Conservation (phyloP, 805 yeast genomes). For the Wickerhamomyces tratensis region DNA sequence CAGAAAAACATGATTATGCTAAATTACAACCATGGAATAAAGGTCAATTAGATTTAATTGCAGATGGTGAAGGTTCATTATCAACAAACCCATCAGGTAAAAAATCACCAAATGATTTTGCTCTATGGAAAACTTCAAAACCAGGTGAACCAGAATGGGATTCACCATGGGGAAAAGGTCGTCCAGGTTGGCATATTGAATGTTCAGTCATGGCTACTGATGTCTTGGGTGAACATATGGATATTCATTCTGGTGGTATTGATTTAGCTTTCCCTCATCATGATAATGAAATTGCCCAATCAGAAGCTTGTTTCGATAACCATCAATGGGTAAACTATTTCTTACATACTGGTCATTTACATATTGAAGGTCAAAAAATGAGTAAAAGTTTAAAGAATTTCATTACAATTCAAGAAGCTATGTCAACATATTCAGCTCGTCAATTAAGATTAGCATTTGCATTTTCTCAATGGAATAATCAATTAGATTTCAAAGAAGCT, state of each 20-base stretch:
- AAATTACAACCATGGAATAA: slow-evolving; percentile 98
- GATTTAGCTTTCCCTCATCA: slow-evolving; percentile 99
- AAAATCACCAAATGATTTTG: slow-evolving; percentile 76
- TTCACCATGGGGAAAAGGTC: slow-evolving; percentile 94
- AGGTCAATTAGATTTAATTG: slow-evolving; percentile 74
- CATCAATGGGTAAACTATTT: slow-evolving; percentile 96
- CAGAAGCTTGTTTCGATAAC: slow-evolving; percentile 85
- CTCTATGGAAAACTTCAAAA: slow-evolving; percentile 92
- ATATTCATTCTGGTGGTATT: slow-evolving; percentile 94
- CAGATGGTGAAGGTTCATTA: slow-evolving; percentile 92
- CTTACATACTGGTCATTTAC: slow-evolving; percentile 94
- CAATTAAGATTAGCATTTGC: slow-evolving; percentile 90
- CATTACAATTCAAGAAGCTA: slow-evolving; percentile 88
- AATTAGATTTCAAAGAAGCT: slow-evolving; percentile 83
- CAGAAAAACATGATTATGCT: slow-evolving; percentile 75
- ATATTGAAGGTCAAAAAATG: slow-evolving; percentile 98
- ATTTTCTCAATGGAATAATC: slow-evolving; percentile 85
- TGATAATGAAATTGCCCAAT: slow-evolving; percentile 95
- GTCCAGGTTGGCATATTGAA: slow-evolving; percentile 99
- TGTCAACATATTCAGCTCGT: slow-evolving; percentile 58
- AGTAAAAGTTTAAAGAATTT: slow-evolving; percentile 91
- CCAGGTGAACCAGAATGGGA: slow-evolving; percentile 97
- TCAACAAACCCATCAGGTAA: slow-evolving; percentile 47
- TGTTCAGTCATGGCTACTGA: slow-evolving; percentile 98
- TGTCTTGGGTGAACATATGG: slow-evolving; percentile 73